Conservation (phyloP, 345 rosid genomes). For the Moricandia moricandioides region DNA sequence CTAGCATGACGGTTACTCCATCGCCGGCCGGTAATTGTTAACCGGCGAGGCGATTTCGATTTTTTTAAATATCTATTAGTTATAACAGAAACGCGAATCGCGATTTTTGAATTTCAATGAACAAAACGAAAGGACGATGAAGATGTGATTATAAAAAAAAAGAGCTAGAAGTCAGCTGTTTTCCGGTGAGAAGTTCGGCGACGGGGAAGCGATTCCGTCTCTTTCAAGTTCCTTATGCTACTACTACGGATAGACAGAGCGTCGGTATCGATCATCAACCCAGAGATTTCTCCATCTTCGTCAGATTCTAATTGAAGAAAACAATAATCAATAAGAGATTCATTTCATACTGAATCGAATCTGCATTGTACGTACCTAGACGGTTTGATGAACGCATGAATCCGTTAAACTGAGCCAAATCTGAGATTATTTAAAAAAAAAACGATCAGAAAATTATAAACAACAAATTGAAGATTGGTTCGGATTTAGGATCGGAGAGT, state of each 20-base stretch:
- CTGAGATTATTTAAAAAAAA: slow-evolving; percentile 39
- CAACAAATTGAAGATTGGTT: neutral
- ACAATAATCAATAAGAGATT: neutral
- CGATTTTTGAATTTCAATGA: slow-evolving; percentile 9
- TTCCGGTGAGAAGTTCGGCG: slow-evolving; percentile 54
- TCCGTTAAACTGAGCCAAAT: slow-evolving; percentile 75
- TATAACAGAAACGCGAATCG: slow-evolving; percentile 28
- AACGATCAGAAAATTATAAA: neutral
- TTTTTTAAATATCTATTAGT: neutral
- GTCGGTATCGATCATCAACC: slow-evolving; percentile 44
- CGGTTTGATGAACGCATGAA: slow-evolving; percentile 47
- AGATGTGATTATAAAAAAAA: neutral
- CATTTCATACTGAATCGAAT: slow-evolving; percentile 7
- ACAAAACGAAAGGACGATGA: slow-evolving; percentile 12
- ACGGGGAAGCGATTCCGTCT: slow-evolving; percentile 46
- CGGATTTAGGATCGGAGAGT: neutral
- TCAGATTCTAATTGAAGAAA: slow-evolving; percentile 26
- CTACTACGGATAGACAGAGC: slow-evolving; percentile 53
- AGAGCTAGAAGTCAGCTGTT: slow-evolving; percentile 58
- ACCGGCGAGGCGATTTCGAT: slow-evolving; percentile 7
- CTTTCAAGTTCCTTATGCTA: slow-evolving; percentile 70
- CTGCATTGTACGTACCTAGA: slow-evolving; percentile 58
- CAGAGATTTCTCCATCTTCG: slow-evolving; percentile 39
- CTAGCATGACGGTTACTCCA: slow-evolving; percentile 24
- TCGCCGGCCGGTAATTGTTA: neutral